Percentiles rank a stretch among this genome's conserved stretches.
Evolutionary conservation across 108 stramenopile genomes (phyloP).

Genomic region (Discostella stelligeroides): DNA sequence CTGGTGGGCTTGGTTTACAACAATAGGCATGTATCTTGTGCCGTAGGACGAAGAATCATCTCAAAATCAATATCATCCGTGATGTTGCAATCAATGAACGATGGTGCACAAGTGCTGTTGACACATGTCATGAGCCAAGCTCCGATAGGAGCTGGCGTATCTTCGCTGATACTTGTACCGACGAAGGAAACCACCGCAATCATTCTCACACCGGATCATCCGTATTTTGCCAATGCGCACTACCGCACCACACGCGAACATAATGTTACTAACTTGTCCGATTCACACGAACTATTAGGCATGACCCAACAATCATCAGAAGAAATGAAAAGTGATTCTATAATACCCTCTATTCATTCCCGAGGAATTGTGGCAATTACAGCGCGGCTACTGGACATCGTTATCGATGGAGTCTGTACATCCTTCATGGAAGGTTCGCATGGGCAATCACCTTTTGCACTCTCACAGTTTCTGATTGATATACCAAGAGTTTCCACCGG

Average conservation of each 20-base stretch:
- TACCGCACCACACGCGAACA: neutral
- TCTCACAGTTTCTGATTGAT: constrained; percentile 43
- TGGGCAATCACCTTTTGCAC: constrained; percentile 29
- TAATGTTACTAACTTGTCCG: constrained; percentile 12
- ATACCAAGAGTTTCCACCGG: constrained; percentile 28
- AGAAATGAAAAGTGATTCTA: constrained; percentile 3
- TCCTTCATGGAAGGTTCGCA: constrained; percentile 39
- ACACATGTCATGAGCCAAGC: constrained; percentile 30
- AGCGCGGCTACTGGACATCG: constrained; percentile 38
- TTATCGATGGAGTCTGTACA: constrained; percentile 32
- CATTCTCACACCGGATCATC: constrained; percentile 39
- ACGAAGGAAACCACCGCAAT: constrained; percentile 35
- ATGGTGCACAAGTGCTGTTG: constrained; percentile 30
- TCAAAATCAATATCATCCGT: constrained; percentile 34
- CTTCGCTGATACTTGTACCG: constrained; percentile 30
- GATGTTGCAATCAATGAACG: constrained; percentile 41
- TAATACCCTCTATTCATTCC: neutral
- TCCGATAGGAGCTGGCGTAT: constrained; percentile 1
- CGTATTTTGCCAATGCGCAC: constrained; percentile 23
- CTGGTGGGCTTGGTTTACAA: constrained; percentile 13
- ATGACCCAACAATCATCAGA: constrained; percentile 17
- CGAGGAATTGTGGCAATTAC: constrained; percentile 40
- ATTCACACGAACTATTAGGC: constrained; percentile 27
- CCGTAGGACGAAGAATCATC: neutral
- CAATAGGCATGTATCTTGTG: neutral